Evolutionary conservation across 2,329 filamentous ascomycete genomes (phyloP).

Genomic region (Gremmenia infestans): DNA sequence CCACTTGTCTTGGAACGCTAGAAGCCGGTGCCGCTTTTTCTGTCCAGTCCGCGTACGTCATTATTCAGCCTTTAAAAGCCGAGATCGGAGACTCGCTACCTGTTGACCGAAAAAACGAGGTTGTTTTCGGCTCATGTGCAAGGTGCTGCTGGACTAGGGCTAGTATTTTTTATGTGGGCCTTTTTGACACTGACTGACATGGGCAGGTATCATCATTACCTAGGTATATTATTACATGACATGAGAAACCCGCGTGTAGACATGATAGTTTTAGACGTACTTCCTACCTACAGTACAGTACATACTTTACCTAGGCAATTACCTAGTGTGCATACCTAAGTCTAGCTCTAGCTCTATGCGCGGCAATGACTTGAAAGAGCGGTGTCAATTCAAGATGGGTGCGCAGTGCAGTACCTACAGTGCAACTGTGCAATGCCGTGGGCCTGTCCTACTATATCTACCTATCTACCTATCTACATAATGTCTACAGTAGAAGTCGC

Average conservation of each 20-base stretch:
- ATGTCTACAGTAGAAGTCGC: no score
- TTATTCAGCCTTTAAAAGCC: background rate
- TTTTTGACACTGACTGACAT: background rate
- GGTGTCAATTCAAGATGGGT: background rate
- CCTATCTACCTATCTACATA: no score
- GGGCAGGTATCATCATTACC: background rate
- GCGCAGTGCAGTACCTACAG: no score
- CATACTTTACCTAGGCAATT: no score
- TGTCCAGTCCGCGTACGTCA: background rate
- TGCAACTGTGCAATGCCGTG: no score
- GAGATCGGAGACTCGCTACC: background rate
- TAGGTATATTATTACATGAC: no score
- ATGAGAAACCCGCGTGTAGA: no score
- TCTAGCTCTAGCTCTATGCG: background rate
- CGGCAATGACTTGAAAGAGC: background rate
- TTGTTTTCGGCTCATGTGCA: slow-evolving; percentile 1
- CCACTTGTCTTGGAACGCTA: background rate
- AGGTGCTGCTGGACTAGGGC: no score
- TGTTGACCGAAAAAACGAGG: background rate
- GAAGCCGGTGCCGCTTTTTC: background rate
- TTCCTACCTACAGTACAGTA: no score
- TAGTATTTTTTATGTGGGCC: background rate
- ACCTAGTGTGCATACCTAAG: background rate
- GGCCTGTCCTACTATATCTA: no score
- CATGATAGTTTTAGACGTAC: no score